Evolutionary conservation across 1,284 basidiomycete genomes (phyloP).

Genomic region (Gomphus bonarii): DNA sequence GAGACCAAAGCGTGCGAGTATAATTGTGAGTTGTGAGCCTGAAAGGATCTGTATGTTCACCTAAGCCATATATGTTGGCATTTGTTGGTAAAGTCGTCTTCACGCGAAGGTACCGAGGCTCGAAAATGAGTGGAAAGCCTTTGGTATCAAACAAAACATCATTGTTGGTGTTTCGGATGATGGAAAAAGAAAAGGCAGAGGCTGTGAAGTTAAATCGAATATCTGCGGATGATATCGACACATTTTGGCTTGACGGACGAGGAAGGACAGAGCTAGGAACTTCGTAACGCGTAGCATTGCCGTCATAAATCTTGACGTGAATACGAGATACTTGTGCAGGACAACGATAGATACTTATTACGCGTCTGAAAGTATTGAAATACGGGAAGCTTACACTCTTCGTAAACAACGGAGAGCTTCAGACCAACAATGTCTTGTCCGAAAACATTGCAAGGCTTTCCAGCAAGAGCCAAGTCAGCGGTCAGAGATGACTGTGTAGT

Average conservation of each 20-base stretch:
- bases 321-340: conserved; percentile 40
- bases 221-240: conserved; percentile 23
- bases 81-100: conserved; percentile 42
- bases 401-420: conserved; percentile 45
- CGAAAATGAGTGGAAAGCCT: conserved; percentile 60
- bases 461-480: conserved; percentile 43
- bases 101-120: conserved; percentile 69
- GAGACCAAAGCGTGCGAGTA: conserved; percentile 57
- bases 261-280: conserved; percentile 58
- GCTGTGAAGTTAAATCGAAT: conserved; percentile 60
- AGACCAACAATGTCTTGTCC: conserved; percentile 47
- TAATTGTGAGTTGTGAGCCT: conserved; percentile 49
- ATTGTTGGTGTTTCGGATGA: conserved; percentile 41
- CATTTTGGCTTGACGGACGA: conserved; percentile 29
- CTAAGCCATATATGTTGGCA: conserved; percentile 71
- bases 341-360: background rate
- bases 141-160: conserved; percentile 67
- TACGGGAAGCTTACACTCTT: conserved; percentile 32
- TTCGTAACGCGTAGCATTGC: conserved; percentile 48
- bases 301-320: conserved; percentile 65
- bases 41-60: conserved; percentile 64
- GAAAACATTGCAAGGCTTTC: conserved; percentile 51
- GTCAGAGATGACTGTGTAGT: conserved; percentile 24
- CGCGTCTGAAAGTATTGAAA: background rate
- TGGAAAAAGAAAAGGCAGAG: conserved; percentile 63